A percentile compares a stretch with the other conserved stretches of the same genome.
Conservation (phyloP, 1,284 basidiomycete genomes). For the Grifola frondosa region DNA sequence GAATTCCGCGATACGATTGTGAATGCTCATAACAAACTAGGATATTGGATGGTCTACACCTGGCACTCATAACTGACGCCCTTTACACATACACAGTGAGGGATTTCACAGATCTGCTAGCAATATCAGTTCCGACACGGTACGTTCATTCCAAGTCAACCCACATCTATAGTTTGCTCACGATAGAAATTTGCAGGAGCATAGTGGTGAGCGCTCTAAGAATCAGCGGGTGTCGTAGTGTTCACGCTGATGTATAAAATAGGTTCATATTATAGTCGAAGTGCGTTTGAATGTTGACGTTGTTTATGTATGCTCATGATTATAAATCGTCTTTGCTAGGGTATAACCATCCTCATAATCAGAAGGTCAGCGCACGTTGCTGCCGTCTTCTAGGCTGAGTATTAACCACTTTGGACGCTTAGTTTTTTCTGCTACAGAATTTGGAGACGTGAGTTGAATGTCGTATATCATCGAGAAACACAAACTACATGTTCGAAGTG, state of each 20-base stretch:
- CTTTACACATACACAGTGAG: constrained; percentile 19
- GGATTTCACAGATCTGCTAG: constrained; percentile 12
- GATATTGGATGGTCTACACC: constrained; percentile 19
- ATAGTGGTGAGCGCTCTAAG: constrained; percentile 18
- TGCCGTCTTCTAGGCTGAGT: too few species aligned
- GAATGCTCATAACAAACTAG: constrained; percentile 1
- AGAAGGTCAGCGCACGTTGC: constrained; percentile 8
- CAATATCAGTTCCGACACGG: constrained; percentile 13
- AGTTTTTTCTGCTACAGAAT: constrained; percentile 20
- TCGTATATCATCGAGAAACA: not conserved
- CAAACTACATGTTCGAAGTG: constrained; percentile 5
- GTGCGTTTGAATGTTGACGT: constrained; percentile 3
- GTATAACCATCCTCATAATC: constrained; percentile 16
- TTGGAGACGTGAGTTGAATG: constrained; percentile 17
- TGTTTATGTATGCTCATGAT: too few species aligned
- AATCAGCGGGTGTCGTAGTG: too few species aligned
- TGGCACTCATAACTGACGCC: constrained; percentile 17
- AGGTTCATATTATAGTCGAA: constrained; percentile 19
- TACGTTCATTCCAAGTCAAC: too few species aligned
- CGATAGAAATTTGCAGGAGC: constrained; percentile 8
- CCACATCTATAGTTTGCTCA: not conserved
- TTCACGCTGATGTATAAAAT: not conserved
- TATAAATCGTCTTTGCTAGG: too few species aligned
- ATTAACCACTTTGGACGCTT: not conserved
- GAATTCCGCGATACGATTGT: not conserved